A percentile compares a stretch with the other conserved stretches of the same genome.
Conservation (phyloP, 192 early-diverging fungal species). For the Gryganskiella cystojenkinii region DNA sequence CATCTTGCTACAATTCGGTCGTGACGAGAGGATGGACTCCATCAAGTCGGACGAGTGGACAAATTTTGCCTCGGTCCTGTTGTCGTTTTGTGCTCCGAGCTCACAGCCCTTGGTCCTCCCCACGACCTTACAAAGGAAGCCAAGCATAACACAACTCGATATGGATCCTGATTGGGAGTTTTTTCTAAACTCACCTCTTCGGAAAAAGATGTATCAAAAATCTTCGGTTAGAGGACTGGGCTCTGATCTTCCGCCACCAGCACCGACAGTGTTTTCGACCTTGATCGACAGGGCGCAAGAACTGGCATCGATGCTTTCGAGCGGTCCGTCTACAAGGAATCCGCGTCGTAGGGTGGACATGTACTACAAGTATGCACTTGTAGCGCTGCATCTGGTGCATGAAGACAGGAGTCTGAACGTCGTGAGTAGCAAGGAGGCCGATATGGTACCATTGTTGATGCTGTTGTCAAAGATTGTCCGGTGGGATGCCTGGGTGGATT, state of each 20-base stretch:
- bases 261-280: slow-evolving; percentile 13
- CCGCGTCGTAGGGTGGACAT: slow-evolving; percentile 17
- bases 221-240: slow-evolving; percentile 16
- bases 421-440: slow-evolving; percentile 28
- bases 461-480: slow-evolving; percentile 34
- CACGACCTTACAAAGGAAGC: slow-evolving; percentile 10
- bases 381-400: slow-evolving; percentile 64
- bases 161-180: slow-evolving; percentile 26
- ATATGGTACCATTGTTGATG: slow-evolving; percentile 42
- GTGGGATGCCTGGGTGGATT: slow-evolving; percentile 46
- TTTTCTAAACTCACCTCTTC: slow-evolving; percentile 20
- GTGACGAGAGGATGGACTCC: not conserved
- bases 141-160: not conserved
- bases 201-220: slow-evolving; percentile 16
- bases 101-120: slow-evolving; percentile 12
- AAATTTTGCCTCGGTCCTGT: slow-evolving; percentile 46
- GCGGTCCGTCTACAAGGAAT: slow-evolving; percentile 11
- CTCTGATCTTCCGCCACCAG: not conserved
- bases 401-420: slow-evolving; percentile 64
- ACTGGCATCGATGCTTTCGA: slow-evolving; percentile 4
- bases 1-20: slow-evolving; percentile 41
- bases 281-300: slow-evolving; percentile 14
- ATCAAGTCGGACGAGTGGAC: slow-evolving; percentile 46
- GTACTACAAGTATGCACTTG: slow-evolving; percentile 53
- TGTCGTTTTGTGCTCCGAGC: slow-evolving; percentile 51